Base-by-base conservation (phyloP, 306 rosid species). In the Calophaca sinica region DNA sequence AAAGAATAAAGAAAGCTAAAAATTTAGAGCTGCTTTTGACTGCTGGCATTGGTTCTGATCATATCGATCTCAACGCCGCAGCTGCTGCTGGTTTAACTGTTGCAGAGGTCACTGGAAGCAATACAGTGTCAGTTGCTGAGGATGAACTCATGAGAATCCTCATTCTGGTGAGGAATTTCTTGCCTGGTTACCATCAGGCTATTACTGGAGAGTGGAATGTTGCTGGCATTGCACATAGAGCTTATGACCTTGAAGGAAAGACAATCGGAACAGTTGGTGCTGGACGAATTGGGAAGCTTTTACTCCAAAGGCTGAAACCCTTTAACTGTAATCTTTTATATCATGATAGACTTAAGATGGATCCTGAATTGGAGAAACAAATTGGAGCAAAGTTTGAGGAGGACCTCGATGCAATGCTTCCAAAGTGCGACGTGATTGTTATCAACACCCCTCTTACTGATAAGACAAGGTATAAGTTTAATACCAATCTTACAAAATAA, bases 31-130 rank as follows among this genome's bases (percentile, higher is more conserved):
- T 94, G 61, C 84, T 94, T 80, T 88, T 94, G 57, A 94, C 98
- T 3, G 98, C 98, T 20, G 98, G 97, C 41, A 86, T 94, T 48
- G 98, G 98, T 0, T 94, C 98, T 12, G 98, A 91, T 63, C 98
- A 94, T 68, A 70, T 94, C 50, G 98, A 94, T 80, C 93, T 94
- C 39, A 85, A 84, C 5, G 98, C 98, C 4, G 98, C 98, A 1
- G 97, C 98, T 0, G 90, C 97, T 1, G 96, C 98, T 48, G 97
- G 97, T 62, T 66, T 94, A 57, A 94, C 98, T 0, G 98, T 94
- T 35, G 98, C 98, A 3, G 98, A 94, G 87, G 90, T 94, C 83
- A 94, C 98, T 0, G 98, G 98, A 81, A 91, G 97, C 79, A 94
- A 94, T 52, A 83, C 75, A 14, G 98, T 94, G 13, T 94, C 98